Conservation (phyloP, 2,329 filamentous ascomycete species). For the Colletotrichum paranaense region DNA sequence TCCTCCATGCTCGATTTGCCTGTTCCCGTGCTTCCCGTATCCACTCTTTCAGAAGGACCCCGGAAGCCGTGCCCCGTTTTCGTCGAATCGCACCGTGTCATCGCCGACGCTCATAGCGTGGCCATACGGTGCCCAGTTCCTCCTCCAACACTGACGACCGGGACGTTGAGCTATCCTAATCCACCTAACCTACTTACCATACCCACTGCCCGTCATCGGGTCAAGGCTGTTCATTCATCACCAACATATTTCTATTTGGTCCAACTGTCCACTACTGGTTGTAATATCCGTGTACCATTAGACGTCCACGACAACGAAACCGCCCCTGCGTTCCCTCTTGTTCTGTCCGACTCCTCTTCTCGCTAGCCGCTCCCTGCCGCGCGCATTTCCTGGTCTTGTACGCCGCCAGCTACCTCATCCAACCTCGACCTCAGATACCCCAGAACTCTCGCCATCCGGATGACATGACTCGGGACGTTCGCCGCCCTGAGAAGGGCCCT, state of each 20-base stretch:
- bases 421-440: constrained; percentile 24
- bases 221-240: constrained; percentile 10
- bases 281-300: constrained; percentile 24
- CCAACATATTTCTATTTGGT: constrained; percentile 10
- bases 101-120: constrained; percentile 20
- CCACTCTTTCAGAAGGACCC: constrained; percentile 25
- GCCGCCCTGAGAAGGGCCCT: constrained; percentile 47
- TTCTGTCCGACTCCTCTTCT: neutral
- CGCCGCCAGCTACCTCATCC: neutral
- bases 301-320: neutral
- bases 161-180: neutral
- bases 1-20: constrained; percentile 27
- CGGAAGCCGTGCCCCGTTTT: constrained; percentile 1
- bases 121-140: constrained; percentile 24
- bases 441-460: constrained; percentile 38
- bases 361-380: constrained; percentile 9
- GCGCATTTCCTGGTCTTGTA: constrained; percentile 2
- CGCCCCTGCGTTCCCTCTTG: neutral
- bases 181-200: constrained; percentile 1
- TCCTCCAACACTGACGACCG: neutral
- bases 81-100: constrained; percentile 16
- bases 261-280: constrained; percentile 15
- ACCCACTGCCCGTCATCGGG: constrained; percentile 12
- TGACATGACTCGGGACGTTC: constrained; percentile 63
- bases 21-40: constrained; percentile 17